These are phyloP conservation scores for Chalara sp. DNA, from an alignment of 2,329 filamentous ascomycete genomes.

Conservation along the genomic window DNA sequence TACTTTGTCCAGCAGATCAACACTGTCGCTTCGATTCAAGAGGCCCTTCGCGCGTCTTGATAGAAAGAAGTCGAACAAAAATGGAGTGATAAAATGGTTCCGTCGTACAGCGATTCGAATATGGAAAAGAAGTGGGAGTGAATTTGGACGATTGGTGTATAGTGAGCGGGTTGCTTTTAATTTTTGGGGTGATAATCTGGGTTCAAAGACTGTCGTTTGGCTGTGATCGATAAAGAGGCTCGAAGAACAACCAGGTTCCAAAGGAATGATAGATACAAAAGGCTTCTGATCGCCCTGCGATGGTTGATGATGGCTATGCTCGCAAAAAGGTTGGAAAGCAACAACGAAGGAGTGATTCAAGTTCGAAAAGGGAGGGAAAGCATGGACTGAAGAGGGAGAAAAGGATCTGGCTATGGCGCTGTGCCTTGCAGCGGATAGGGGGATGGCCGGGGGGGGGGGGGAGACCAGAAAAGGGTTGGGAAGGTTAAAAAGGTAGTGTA, in stretches of 20 bases:
- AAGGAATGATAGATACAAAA: constrained; percentile 13
- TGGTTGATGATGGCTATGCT: constrained; percentile 6
- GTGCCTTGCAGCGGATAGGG: too few species aligned
- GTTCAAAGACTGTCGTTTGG: constrained; percentile 8
- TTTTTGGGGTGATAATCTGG: constrained; percentile 3
- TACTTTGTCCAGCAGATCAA: too few species aligned
- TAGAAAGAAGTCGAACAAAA: background rate
- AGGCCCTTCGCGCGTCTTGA: too few species aligned
- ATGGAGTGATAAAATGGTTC: background rate
- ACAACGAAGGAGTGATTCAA: too few species aligned
- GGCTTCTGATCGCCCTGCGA: constrained; percentile 17
- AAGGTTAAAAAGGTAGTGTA: too few species aligned
- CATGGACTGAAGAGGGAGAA: too few species aligned
- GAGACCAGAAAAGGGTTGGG: too few species aligned
- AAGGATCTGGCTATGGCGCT: too few species aligned
- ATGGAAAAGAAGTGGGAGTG: background rate
- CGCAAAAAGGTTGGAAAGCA: too few species aligned
- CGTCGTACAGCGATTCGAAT: background rate
- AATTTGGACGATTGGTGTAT: background rate
- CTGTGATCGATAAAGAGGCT: constrained; percentile 17
- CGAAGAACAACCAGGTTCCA: constrained; percentile 23
- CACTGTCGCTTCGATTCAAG: too few species aligned
- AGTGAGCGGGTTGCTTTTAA: background rate
- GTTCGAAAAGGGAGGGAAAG: too few species aligned
- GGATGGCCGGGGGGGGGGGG: too few species aligned